These are phyloP conservation scores for Podospora comata DNA, from an alignment of 495 filamentous ascomycete genomes.

Conservation along the genomic window DNA sequence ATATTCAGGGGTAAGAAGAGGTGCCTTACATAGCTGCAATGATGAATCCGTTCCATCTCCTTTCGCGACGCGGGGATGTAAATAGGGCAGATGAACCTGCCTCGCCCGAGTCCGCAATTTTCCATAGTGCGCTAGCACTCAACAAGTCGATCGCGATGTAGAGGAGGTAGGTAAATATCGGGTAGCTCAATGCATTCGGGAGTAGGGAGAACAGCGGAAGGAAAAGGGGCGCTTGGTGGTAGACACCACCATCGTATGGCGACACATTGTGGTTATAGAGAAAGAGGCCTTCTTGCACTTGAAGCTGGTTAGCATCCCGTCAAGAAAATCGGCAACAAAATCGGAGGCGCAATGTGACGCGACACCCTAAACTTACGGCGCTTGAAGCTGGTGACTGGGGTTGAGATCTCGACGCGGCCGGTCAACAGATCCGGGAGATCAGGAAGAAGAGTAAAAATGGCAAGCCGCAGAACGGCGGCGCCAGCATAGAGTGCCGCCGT, in stretches of 20 bases:
- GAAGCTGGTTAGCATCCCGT: constrained; percentile 9
- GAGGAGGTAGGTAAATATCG: constrained; percentile 72
- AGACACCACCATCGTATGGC: constrained; percentile 96
- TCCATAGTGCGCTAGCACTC: constrained; percentile 75
- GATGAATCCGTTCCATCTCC: constrained; percentile 69
- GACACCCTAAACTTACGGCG: constrained; percentile 58
- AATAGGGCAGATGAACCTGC: constrained; percentile 68
- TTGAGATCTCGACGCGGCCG: constrained; percentile 92
- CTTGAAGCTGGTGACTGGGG: constrained; percentile 96
- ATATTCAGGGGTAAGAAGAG: background rate
- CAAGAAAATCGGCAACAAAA: background rate
- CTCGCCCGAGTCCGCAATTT: constrained; percentile 80
- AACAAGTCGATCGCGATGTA: constrained; percentile 80
- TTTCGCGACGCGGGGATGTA: constrained; percentile 71
- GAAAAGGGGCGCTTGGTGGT: constrained; percentile 92
- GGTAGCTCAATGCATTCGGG: constrained; percentile 59
- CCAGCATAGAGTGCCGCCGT: constrained; percentile 71
- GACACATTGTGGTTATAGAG: constrained; percentile 95
- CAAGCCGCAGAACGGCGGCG: constrained; percentile 74
- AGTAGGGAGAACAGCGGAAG: constrained; percentile 87
- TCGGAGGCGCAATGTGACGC: background rate
- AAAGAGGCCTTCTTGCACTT: constrained; percentile 94
- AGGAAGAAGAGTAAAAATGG: constrained; percentile 78
- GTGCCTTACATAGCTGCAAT: constrained; percentile 52
- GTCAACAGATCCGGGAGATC: constrained; percentile 81